Evolutionary conservation across 495 filamentous ascomycete genomes (phyloP).

Genomic region (Bryoglossum gracile): DNA sequence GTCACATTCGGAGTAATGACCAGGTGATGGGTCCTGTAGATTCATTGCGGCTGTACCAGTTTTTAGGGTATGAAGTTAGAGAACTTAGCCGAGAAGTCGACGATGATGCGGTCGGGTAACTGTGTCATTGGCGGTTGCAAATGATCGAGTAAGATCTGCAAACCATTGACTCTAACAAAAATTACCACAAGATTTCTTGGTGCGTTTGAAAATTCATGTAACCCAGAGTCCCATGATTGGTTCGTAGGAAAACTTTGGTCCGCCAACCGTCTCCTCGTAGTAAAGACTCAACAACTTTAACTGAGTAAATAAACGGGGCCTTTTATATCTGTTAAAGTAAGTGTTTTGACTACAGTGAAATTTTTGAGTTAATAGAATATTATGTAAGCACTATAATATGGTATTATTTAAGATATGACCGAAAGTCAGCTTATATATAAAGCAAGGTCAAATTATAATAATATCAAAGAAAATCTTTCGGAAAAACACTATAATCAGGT

Average conservation of each 20-base stretch:
- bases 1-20: too few relatives aligned
- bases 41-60: too few relatives aligned
- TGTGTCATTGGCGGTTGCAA: too few relatives aligned
- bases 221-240: neutral
- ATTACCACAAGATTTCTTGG: too few relatives aligned
- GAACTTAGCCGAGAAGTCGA: too few relatives aligned
- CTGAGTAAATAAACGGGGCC: conserved; percentile 5
- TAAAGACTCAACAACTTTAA: conserved; percentile 1
- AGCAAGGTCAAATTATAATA: conserved; percentile 3
- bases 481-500: too few relatives aligned
- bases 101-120: too few relatives aligned
- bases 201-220: neutral
- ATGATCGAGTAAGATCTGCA: too few relatives aligned
- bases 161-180: too few relatives aligned
- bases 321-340: conserved; percentile 8
- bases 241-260: neutral
- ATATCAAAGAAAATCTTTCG: too few relatives aligned
- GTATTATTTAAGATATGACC: neutral
- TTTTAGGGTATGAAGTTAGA: too few relatives aligned
- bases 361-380: conserved; percentile 4
- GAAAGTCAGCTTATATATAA: neutral
- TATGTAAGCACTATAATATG: conserved; percentile 1
- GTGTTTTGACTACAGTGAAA: conserved; percentile 6
- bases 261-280: neutral
- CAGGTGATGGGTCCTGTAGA: too few relatives aligned